These are phyloP conservation scores for Erythrophleum fordii DNA, from an alignment of 306 rosid species.

Conservation along the genomic window DNA sequence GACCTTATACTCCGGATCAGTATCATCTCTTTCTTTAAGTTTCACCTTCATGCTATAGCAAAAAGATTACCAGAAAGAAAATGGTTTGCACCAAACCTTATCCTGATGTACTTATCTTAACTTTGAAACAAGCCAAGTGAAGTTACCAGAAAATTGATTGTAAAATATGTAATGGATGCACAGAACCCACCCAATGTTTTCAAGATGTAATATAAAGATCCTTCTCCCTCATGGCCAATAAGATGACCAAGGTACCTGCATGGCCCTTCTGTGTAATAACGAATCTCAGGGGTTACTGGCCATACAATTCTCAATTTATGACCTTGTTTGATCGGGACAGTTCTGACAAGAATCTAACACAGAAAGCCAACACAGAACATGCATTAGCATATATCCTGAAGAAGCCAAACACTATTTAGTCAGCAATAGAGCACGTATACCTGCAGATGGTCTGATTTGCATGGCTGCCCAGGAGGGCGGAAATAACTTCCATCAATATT, in stretches of 20 bases:
- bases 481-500: slow-evolving; percentile 53
- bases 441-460: slow-evolving; percentile 87
- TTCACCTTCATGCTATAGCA: neutral
- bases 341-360: slow-evolving; percentile 80
- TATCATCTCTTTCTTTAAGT: neutral
- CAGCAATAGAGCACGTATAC: slow-evolving; percentile 49
- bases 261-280: slow-evolving; percentile 83
- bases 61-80: neutral
- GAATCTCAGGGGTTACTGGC: slow-evolving; percentile 95
- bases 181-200: slow-evolving; percentile 88
- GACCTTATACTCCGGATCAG: neutral
- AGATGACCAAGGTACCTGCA: slow-evolving; percentile 96
- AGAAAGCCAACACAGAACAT: slow-evolving; percentile 38
- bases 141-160: slow-evolving; percentile 24
- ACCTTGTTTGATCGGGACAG: slow-evolving; percentile 87
- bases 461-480: slow-evolving; percentile 67
- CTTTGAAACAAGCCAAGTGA: too few relatives aligned
- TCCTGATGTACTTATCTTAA: neutral
- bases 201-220: slow-evolving; percentile 85
- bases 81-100: neutral
- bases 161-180: slow-evolving; percentile 38
- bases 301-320: slow-evolving; percentile 78
- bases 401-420: slow-evolving; percentile 24
- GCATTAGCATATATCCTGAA: slow-evolving; percentile 26
- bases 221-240: slow-evolving; percentile 98